Percentiles rank a stretch among this genome's conserved stretches.
Conservation (phyloP, 768 basidiomycete species). For the Rhodotorula paludigena region DNA sequence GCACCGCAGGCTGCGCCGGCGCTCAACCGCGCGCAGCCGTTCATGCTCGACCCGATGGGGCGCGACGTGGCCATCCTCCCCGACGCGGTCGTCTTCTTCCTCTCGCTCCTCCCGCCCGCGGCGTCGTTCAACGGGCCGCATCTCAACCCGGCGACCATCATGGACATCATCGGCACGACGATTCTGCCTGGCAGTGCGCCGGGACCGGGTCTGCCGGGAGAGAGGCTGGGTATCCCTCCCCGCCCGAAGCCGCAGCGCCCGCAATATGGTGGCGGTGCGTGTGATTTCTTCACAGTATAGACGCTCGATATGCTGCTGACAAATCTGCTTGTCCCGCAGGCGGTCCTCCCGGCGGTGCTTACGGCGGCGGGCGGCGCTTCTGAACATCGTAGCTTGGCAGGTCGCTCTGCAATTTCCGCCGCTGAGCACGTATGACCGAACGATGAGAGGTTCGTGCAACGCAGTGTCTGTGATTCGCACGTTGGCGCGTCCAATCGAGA, state of each 20-base stretch:
- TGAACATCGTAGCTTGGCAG: not conserved
- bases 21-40: slow-evolving; percentile 47
- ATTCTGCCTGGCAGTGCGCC: slow-evolving; percentile 36
- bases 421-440: too few species aligned
- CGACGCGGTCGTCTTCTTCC: slow-evolving; percentile 65
- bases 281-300: too few species aligned
- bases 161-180: slow-evolving; percentile 38
- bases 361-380: not conserved
- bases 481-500: too few species aligned
- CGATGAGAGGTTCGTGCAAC: too few species aligned
- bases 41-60: slow-evolving; percentile 49
- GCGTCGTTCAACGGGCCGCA: slow-evolving; percentile 63
- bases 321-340: not conserved
- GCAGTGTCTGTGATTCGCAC: too few species aligned
- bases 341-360: not conserved
- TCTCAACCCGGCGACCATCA: slow-evolving; percentile 32
- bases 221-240: slow-evolving; percentile 34
- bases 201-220: slow-evolving; percentile 34
- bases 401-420: not conserved
- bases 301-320: too few species aligned
- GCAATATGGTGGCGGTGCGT: slow-evolving; percentile 2
- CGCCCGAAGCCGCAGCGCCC: slow-evolving; percentile 25
- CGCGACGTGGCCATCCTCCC: slow-evolving; percentile 49
- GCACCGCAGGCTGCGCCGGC: slow-evolving; percentile 30
- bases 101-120: slow-evolving; percentile 69